Percentiles rank a stretch among this genome's conserved stretches.
These are phyloP conservation scores for Allium sativum DNA, from an alignment of 106 monocot genomes.

Conservation along the genomic window DNA sequence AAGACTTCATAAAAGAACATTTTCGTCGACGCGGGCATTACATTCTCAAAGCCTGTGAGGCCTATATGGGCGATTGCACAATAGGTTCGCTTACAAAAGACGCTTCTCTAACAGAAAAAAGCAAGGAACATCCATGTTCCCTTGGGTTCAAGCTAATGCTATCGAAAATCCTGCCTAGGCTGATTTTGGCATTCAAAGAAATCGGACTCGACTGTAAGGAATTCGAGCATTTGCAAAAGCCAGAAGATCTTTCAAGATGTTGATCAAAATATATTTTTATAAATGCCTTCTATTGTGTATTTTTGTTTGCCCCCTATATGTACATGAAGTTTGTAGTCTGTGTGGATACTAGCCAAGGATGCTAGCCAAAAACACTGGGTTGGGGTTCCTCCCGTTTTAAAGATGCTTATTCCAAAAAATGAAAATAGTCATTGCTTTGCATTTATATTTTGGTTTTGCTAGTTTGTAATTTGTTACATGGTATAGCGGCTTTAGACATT, in stretches of 20 bases:
- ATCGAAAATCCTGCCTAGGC: conserved; percentile 54
- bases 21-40: conserved; percentile 41
- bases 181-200: conserved; percentile 30
- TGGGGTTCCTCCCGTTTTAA: too few relatives aligned
- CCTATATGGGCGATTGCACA: conserved; percentile 43
- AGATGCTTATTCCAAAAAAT: too few relatives aligned
- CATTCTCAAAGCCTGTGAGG: conserved; percentile 68
- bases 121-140: conserved; percentile 36
- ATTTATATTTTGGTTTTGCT: too few relatives aligned
- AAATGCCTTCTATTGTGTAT: too few relatives aligned
- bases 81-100: conserved; percentile 59
- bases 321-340: too few relatives aligned
- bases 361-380: too few relatives aligned
- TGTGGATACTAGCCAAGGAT: too few relatives aligned
- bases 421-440: too few relatives aligned
- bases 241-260: background rate
- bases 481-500: too few relatives aligned
- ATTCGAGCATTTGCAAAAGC: conserved; percentile 26
- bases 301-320: too few relatives aligned
- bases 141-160: conserved; percentile 71
- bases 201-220: conserved; percentile 38
- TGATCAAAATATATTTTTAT: background rate
- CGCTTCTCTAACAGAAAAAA: conserved; percentile 37
- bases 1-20: conserved; percentile 52
- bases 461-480: too few relatives aligned